Evolutionary conservation across 2,329 filamentous ascomycete genomes (phyloP), one percentile per base, ranked within the genome.

Genomic region (Fusarium miscanthi): DNA sequence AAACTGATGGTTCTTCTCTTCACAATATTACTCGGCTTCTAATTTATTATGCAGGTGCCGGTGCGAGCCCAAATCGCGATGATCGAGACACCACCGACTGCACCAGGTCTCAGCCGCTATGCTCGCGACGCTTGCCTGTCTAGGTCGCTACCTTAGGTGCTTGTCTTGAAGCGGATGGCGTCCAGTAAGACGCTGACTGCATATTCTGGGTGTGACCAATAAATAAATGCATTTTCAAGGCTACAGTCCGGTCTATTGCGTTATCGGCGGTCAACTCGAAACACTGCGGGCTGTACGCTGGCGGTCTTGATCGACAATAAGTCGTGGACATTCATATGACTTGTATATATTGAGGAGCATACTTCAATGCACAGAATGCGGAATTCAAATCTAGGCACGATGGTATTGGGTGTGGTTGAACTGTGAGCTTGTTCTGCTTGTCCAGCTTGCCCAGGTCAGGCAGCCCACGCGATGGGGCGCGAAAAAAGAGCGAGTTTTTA

Each of bases 401-500:
- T 5, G 30, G 8, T 12, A 16, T 25, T 35, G 48, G 10, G 12
- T 35, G 31, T 14, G 12, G 31, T 37, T 25, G n/a, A 31, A n/a
- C 2, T 17, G 5, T 23, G 16, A 49, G 16, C 11, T 13, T 23
- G 46, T 10, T 10, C 30, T 31, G 21, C 11, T 13, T 33, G 21
- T 6, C 6, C 3, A 14, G 25, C 17, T 19, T 45, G 41, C 11
- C 3, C 11, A 14, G 30, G 3, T 7, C n/a, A 25, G 17, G 6
- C 30, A 21, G 30, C 27, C 17, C 6, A 35, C 30, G 5, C 16
- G 48, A 31, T 13, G 2, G 11, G 23, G 1, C 27, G 54, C 67
- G 67, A 70, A 45, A 69, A 70, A 60, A 53, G 43, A 52, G 54
- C 67, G 67, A 69, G 40, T 13, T 12, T 16, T 4, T 17, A 33